Evolutionary conservation across 441 rosid genomes (phyloP), one percentile per base, ranked within the genome.

Genomic region (Rhodomyrtus psidioides): DNA sequence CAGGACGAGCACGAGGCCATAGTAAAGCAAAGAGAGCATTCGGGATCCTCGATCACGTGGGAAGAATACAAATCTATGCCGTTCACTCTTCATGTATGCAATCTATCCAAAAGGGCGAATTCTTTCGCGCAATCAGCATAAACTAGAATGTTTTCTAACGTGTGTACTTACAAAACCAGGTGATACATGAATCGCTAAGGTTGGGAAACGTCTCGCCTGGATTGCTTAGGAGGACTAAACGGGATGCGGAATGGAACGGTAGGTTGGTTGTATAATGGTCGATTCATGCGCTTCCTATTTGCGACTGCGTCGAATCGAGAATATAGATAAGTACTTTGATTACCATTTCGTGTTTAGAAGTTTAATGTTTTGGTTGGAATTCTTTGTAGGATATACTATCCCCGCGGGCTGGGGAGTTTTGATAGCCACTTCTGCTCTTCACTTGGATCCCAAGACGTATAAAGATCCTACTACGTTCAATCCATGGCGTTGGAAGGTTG

Each of bases 1-100:
- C 56, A 90, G 91, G 89, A 87, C 51, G 91, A 90, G 83, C 82
- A 89, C 23, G 88, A 84, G 83, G 81, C 51, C 59, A 87, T 91
- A 53, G 83, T 87, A 1, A 79, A 85, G 76, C 82, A 70, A 0
- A 89, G 86, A 70, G 87, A 87, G 51, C 30, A 44, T 44, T 13
- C 21, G 23, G 84, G 55, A 23, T 42, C 88, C 5, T 60, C 83
- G 21, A 75, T 90, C 12, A 54, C 87, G 6, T 88, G 93, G 93
- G 56, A 88, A 27, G 89, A 92, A 85, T 85, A 87, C 65, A 90
- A 85, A 84, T 87, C 90, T 5, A 83, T 91, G 90, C 85, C 87
- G 53, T 89, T 83, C 62, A 91, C 92, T 7, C 83, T 51, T 57
- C 87, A 90, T 4, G 91, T 92, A 56, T 85, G 88, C 76, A 62